Conservation (phyloP, 2,329 filamentous ascomycete genomes). For the Trichoderma sp. region DNA sequence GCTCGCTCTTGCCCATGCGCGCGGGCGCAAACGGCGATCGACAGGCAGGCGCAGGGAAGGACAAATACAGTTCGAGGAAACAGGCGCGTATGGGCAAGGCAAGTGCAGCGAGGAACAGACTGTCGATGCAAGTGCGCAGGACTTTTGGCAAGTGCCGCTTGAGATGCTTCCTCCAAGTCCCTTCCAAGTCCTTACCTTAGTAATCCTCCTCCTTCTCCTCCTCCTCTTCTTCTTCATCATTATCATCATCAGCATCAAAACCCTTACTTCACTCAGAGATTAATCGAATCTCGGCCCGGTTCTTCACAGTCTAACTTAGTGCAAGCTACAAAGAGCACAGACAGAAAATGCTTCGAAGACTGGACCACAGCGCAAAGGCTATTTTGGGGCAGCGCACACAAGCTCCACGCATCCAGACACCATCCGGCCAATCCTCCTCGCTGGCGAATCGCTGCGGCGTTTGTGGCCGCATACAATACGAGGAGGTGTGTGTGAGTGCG, state of each 20-base stretch:
- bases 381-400: background rate
- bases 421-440: background rate
- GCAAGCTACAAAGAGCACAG: too few species aligned
- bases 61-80: background rate
- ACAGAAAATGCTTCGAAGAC: too few species aligned
- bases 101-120: background rate
- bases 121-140: background rate
- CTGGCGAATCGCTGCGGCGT: background rate
- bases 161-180: too few species aligned
- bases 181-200: too few species aligned
- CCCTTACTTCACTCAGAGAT: too few species aligned
- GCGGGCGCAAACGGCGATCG: slow-evolving; percentile 25
- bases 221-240: background rate
- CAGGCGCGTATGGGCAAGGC: background rate
- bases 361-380: background rate
- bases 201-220: background rate
- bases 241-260: too few species aligned
- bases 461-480: background rate
- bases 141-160: background rate
- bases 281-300: too few species aligned
- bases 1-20: slow-evolving; percentile 10
- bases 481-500: background rate
- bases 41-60: slow-evolving; percentile 8
- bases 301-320: background rate
- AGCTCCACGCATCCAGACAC: background rate